Evolutionary conservation across 768 basidiomycete species (phyloP).

Genomic region (Fistulinella prunicolor): DNA sequence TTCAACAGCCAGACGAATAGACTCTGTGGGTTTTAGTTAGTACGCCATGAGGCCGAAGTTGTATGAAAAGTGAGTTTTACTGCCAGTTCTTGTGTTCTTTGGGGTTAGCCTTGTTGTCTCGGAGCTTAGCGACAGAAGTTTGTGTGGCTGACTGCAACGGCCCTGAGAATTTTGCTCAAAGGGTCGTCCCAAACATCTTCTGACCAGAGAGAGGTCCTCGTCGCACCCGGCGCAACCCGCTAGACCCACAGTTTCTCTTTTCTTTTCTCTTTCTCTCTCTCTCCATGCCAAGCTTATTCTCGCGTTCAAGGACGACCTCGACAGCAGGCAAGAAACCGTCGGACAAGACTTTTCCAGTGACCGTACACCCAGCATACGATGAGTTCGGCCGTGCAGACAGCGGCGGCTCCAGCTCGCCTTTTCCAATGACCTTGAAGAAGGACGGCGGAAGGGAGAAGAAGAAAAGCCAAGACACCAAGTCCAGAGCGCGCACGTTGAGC

Average conservation of each 20-base stretch:
- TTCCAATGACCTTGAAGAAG: conserved; percentile 39
- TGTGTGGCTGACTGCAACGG: too few species aligned
- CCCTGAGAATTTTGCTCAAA: conserved; percentile 26
- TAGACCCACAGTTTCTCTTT: neutral
- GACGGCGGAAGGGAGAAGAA: conserved; percentile 46
- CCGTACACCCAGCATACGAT: conserved; percentile 39
- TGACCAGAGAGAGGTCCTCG: too few species aligned
- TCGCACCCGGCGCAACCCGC: conserved; percentile 12
- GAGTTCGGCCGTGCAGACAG: conserved; percentile 64
- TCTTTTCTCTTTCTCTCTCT: conserved; percentile 2
- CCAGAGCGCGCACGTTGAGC: conserved; percentile 42
- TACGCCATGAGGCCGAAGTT: neutral
- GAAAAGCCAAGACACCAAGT: conserved; percentile 36
- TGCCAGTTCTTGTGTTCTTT: too few species aligned
- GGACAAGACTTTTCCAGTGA: conserved; percentile 5
- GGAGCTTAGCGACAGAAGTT: too few species aligned
- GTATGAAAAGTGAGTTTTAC: neutral
- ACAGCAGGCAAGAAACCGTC: conserved; percentile 45
- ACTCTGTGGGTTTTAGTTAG: neutral
- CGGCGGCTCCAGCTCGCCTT: conserved; percentile 28
- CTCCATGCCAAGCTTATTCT: conserved; percentile 74
- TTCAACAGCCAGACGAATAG: neutral
- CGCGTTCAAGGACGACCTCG: conserved; percentile 63
- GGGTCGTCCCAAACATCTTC: neutral
- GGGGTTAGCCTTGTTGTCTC: too few species aligned